phyloP scores from a whole-genome alignment of 768 basidiomycete species.

The Candolleomyces eurysporus region DNA sequence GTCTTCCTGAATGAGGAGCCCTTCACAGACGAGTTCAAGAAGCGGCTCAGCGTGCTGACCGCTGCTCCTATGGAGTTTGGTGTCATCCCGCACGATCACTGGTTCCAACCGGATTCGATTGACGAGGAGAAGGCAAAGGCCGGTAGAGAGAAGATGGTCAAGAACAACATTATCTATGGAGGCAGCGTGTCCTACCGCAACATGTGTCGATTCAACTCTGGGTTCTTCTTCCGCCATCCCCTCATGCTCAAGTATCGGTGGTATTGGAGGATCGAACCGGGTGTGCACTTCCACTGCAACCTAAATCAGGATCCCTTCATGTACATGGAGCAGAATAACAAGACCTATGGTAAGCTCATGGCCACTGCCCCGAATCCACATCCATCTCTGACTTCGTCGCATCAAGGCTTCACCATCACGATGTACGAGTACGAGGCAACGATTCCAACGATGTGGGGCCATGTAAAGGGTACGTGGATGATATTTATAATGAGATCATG shows the following conservation, averaged over 20 bases:
- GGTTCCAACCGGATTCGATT: conserved; percentile 74
- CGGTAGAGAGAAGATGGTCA: conserved; percentile 59
- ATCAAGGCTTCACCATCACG: conserved; percentile 62
- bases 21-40: conserved; percentile 75
- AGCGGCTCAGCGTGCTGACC: conserved; percentile 28
- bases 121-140: conserved; percentile 64
- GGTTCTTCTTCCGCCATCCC: conserved; percentile 74
- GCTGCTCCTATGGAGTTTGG: conserved; percentile 46
- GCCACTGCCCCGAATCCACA: not conserved
- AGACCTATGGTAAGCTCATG: conserved; percentile 52
- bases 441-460: conserved; percentile 71
- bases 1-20: conserved; percentile 82
- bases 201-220: conserved; percentile 71
- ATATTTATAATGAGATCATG: conserved; percentile 6
- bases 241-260: conserved; percentile 65
- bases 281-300: conserved; percentile 77
- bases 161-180: conserved; percentile 42
- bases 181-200: conserved; percentile 50
- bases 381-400: conserved; percentile 10
- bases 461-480: conserved; percentile 52
- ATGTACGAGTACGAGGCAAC: conserved; percentile 76
- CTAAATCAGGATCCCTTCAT: conserved; percentile 65
- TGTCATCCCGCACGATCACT: conserved; percentile 61
- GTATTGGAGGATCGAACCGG: conserved; percentile 81
- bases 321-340: conserved; percentile 67